phyloP scores from a whole-genome alignment of 495 filamentous ascomycete species.

The Rostrohypoxylon terebratum region DNA sequence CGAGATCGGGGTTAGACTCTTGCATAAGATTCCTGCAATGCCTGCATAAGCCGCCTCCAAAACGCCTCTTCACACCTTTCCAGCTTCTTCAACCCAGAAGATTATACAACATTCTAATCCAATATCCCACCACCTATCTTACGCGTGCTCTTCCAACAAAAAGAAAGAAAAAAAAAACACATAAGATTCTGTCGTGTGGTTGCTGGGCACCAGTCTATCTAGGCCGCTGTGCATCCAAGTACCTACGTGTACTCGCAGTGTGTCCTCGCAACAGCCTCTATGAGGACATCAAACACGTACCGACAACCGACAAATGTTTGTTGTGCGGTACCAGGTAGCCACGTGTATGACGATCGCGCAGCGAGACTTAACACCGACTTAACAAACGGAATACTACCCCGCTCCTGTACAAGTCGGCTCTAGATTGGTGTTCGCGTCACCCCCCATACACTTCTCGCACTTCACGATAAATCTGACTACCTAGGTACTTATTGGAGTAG shows the following conservation, averaged over 20 bases:
- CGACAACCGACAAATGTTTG: conserved; percentile 4
- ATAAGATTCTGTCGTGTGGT: background rate
- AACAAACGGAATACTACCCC: conserved; percentile 29
- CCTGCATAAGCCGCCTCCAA: background rate
- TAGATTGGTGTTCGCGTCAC: background rate
- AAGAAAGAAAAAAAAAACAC: too few species aligned
- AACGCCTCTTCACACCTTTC: background rate
- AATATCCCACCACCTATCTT: conserved; percentile 1
- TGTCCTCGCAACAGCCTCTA: conserved; percentile 1
- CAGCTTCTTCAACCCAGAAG: background rate
- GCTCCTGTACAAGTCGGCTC: conserved; percentile 15
- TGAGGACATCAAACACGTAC: conserved; percentile 9
- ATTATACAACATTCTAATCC: conserved; percentile 1
- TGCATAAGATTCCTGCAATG: background rate
- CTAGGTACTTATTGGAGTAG: conserved; percentile 11
- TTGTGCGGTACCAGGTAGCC: conserved; percentile 34
- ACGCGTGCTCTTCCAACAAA: background rate
- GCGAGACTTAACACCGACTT: conserved; percentile 26
- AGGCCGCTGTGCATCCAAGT: background rate
- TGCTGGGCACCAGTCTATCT: conserved; percentile 1
- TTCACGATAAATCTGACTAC: background rate
- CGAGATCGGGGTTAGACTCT: background rate
- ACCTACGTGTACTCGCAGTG: background rate
- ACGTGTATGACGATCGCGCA: conserved; percentile 29
- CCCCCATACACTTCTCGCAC: background rate